phyloP scores from a whole-genome alignment of 352 stramenopile genomes.

The Pythium dissotocum region DNA sequence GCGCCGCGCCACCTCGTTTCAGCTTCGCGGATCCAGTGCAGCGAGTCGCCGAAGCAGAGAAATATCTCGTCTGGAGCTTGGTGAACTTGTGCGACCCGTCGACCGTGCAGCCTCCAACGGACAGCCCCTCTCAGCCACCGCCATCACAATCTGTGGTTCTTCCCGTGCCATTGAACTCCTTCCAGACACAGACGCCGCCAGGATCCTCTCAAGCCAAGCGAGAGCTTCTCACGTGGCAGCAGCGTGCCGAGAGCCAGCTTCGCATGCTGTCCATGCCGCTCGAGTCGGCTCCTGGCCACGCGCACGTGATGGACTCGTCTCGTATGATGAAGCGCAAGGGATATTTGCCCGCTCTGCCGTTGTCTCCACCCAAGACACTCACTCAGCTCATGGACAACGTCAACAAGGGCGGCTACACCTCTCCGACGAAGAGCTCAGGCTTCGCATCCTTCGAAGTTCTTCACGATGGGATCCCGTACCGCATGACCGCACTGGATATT shows the following conservation, averaged over 20 bases:
- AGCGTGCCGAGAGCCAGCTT: constrained; percentile 66
- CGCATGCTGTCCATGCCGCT: constrained; percentile 69
- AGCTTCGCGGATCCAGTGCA: constrained; percentile 34
- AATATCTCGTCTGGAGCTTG: constrained; percentile 70
- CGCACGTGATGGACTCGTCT: constrained; percentile 71
- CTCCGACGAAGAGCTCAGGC: constrained; percentile 19
- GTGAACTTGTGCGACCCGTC: constrained; percentile 37
- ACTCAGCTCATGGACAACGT: constrained; percentile 58
- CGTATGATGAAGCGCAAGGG: constrained; percentile 77
- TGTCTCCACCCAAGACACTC: constrained; percentile 64
- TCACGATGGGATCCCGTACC: constrained; percentile 32
- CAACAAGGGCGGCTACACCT: constrained; percentile 28
- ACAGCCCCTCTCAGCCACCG: not conserved
- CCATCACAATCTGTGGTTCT: not conserved
- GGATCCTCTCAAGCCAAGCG: constrained; percentile 15
- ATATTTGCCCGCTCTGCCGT: constrained; percentile 53
- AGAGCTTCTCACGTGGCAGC: constrained; percentile 48
- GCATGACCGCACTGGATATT: constrained; percentile 44
- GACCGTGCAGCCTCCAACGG: not conserved
- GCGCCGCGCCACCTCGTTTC: constrained; percentile 21
- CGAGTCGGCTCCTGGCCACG: constrained; percentile 47
- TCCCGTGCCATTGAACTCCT: not conserved
- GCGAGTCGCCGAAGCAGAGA: constrained; percentile 53
- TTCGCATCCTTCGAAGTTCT: constrained; percentile 36
- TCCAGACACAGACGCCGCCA: not conserved